These are phyloP conservation scores for Ascochyta pisi DNA, from an alignment of 2,329 filamentous ascomycete genomes.

Conservation along the genomic window DNA sequence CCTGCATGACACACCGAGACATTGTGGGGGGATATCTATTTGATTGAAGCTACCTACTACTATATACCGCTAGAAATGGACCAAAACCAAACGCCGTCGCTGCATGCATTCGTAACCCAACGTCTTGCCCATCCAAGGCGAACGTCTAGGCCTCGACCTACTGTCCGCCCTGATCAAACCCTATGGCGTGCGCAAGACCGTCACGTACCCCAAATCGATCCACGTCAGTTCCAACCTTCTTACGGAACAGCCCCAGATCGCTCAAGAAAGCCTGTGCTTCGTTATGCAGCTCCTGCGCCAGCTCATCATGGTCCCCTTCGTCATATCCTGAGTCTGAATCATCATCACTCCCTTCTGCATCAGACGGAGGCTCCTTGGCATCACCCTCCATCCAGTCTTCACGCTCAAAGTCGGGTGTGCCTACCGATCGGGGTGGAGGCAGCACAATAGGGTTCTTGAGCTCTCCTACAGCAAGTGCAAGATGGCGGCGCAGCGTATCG, in stretches of 20 bases:
- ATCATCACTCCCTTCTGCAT: constrained; percentile 45
- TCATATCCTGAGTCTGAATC: constrained; percentile 62
- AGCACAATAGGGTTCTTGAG: constrained; percentile 88
- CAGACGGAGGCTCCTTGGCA: constrained; percentile 36
- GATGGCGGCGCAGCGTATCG: constrained; percentile 83
- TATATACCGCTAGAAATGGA: constrained; percentile 4
- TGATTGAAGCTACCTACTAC: constrained; percentile 12
- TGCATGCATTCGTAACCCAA: constrained; percentile 39
- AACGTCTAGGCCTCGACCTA: not conserved
- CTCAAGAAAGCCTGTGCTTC: constrained; percentile 83
- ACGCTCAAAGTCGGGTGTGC: constrained; percentile 43
- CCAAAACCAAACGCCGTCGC: constrained; percentile 37
- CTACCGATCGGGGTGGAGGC: constrained; percentile 44
- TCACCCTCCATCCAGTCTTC: constrained; percentile 37
- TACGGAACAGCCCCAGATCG: constrained; percentile 80
- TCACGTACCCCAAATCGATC: constrained; percentile 60
- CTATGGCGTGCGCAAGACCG: constrained; percentile 24
- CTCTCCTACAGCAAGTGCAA: constrained; percentile 84
- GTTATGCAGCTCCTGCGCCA: constrained; percentile 73
- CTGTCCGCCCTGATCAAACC: constrained; percentile 11
- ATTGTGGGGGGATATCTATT: not conserved
- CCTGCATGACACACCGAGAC: not conserved
- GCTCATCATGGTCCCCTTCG: constrained; percentile 63
- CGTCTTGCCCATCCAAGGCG: not conserved
- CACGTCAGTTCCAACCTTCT: constrained; percentile 86